These are phyloP conservation scores for Perilla frutescens DNA, from an alignment of 257 asterid species.

Conservation along the genomic window DNA sequence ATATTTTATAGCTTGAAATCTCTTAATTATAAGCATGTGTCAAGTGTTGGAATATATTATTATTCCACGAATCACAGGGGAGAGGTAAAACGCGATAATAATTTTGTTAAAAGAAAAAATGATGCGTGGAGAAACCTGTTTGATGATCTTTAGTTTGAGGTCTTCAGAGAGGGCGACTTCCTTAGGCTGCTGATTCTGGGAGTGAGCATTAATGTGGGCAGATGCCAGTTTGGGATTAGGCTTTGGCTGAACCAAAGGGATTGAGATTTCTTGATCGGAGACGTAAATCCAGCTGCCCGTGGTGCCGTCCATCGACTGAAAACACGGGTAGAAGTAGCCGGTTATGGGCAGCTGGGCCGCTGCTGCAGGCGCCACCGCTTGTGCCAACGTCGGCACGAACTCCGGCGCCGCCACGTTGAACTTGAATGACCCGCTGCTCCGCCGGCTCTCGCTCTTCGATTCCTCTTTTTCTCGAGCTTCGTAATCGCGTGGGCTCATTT, in stretches of 20 bases:
- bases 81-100: too few species aligned
- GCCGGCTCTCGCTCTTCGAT: slow-evolving; percentile 1
- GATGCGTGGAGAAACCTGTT: slow-evolving; percentile 57
- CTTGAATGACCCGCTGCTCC: slow-evolving; percentile 51
- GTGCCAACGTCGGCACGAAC: slow-evolving; percentile 67
- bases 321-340: slow-evolving; percentile 74
- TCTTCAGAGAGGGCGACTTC: slow-evolving; percentile 65
- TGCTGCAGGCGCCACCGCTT: background rate
- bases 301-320: slow-evolving; percentile 56
- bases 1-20: background rate
- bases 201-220: slow-evolving; percentile 11
- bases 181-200: slow-evolving; percentile 39
- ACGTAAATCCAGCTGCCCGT: slow-evolving; percentile 51
- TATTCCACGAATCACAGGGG: too few species aligned
- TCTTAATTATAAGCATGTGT: too few species aligned
- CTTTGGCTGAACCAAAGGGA: slow-evolving; percentile 43
- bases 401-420: slow-evolving; percentile 92
- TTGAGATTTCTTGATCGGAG: slow-evolving; percentile 59
- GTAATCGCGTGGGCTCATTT: slow-evolving; percentile 33
- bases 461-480: slow-evolving; percentile 11
- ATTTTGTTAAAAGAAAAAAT: too few species aligned
- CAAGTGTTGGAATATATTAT: too few species aligned
- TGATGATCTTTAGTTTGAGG: slow-evolving; percentile 72
- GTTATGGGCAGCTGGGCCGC: slow-evolving; percentile 54
- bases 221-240: slow-evolving; percentile 24